phyloP scores from a whole-genome alignment of 495 filamentous ascomycete species.

The Podospora pseudopauciseta region DNA sequence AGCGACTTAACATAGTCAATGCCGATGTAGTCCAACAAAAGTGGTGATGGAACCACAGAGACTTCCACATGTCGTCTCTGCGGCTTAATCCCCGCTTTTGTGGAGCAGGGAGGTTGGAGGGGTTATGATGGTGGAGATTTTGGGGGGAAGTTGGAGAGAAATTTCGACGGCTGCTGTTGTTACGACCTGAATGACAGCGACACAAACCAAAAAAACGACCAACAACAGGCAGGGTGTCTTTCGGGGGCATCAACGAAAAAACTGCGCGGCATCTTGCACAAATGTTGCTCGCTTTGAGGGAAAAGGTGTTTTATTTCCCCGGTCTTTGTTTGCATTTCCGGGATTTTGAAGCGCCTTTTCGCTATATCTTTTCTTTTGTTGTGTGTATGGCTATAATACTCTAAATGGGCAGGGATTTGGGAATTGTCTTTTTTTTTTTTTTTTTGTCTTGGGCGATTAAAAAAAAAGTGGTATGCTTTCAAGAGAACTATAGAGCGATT shows the following conservation, averaged over 20 bases:
- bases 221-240: conserved; percentile 1
- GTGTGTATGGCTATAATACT: background rate
- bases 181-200: conserved; percentile 3
- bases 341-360: background rate
- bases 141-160: background rate
- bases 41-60: conserved; percentile 5
- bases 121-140: background rate
- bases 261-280: background rate
- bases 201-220: background rate
- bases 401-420: background rate
- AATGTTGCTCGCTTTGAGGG: background rate
- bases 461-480: background rate
- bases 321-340: conserved; percentile 2
- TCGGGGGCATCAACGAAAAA: background rate
- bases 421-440: background rate
- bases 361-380: background rate
- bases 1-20: conserved; percentile 12
- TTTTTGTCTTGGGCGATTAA: background rate
- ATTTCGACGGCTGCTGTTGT: background rate
- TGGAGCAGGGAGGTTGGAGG: background rate
- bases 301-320: background rate
- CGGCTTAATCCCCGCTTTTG: conserved; percentile 2
- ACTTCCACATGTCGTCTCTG: background rate
- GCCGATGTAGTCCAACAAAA: background rate
- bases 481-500: background rate